Percentiles rank a stretch among this genome's conserved stretches.
phyloP scores from a whole-genome alignment of 768 basidiomycete genomes.

The Rhizopogon salebrosus region DNA sequence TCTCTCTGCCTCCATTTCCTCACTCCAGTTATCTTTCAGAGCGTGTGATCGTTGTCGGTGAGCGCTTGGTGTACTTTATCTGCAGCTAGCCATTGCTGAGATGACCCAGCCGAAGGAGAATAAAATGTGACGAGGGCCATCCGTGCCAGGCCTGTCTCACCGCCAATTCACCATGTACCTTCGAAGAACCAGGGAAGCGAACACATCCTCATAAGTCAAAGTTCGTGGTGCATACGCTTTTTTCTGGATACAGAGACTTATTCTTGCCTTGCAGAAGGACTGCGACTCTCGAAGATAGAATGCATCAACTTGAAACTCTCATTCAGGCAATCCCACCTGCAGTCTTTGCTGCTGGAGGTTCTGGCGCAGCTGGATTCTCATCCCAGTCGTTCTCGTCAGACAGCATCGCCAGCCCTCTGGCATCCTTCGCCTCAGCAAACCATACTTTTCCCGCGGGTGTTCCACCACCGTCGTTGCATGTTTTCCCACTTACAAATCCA shows the following conservation, averaged over 20 bases:
- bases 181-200: conserved; percentile 83
- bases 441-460: conserved; percentile 50
- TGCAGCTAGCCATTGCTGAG: neutral
- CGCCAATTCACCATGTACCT: conserved; percentile 77
- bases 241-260: conserved; percentile 2
- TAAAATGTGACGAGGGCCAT: conserved; percentile 86
- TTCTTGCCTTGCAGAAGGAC: conserved; percentile 47
- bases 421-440: conserved; percentile 35
- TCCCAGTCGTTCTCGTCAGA: conserved; percentile 29
- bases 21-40: conserved; percentile 33
- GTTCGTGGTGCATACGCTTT: conserved; percentile 37
- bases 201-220: conserved; percentile 87
- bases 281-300: conserved; percentile 79
- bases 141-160: conserved; percentile 86
- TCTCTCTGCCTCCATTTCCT: neutral
- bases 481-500: conserved; percentile 76
- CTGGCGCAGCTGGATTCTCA: conserved; percentile 25
- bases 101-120: conserved; percentile 60
- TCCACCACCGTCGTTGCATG: conserved; percentile 73
- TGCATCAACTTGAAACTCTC: conserved; percentile 82
- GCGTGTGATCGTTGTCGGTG: conserved; percentile 91
- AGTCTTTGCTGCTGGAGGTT: conserved; percentile 62
- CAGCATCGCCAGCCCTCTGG: conserved; percentile 26
- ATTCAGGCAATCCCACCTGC: conserved; percentile 82
- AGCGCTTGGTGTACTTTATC: conserved; percentile 24